These are phyloP conservation scores for Agaricus subrufescens DNA, from an alignment of 768 basidiomycete species.

Conservation along the genomic window DNA sequence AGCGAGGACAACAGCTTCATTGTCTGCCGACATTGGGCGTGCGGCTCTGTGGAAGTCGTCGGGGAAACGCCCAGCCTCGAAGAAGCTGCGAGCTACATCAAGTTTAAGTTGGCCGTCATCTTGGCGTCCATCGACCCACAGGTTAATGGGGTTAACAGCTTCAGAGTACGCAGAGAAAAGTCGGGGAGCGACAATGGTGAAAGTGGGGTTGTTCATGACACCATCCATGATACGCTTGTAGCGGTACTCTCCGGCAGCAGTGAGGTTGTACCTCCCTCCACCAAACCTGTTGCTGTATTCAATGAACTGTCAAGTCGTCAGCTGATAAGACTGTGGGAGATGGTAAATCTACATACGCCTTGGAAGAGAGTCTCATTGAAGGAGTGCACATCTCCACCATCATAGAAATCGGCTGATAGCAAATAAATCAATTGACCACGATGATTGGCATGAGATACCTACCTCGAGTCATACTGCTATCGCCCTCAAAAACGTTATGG, in stretches of 20 bases:
- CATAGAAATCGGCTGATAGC: too few species aligned
- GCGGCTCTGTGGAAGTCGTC: neutral
- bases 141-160: slow-evolving; percentile 8
- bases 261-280: slow-evolving; percentile 11
- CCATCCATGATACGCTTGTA: neutral
- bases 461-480: neutral
- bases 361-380: slow-evolving; percentile 6
- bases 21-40: neutral
- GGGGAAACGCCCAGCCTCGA: slow-evolving; percentile 4
- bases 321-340: neutral
- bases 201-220: slow-evolving; percentile 1
- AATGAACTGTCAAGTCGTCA: slow-evolving; percentile 1
- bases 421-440: neutral
- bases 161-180: slow-evolving; percentile 10
- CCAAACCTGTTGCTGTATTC: slow-evolving; percentile 10
- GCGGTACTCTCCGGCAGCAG: slow-evolving; percentile 8
- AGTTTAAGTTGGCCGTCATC: slow-evolving; percentile 4
- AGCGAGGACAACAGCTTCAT: neutral
- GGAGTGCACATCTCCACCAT: slow-evolving; percentile 3
- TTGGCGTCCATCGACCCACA: slow-evolving; percentile 9
- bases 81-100: neutral
- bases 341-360: neutral
- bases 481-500: slow-evolving; percentile 5
- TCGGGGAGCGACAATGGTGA: slow-evolving; percentile 8
- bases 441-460: neutral